Conservation (phyloP, 2,329 filamentous ascomycete species). For the Volutella citrinella region DNA sequence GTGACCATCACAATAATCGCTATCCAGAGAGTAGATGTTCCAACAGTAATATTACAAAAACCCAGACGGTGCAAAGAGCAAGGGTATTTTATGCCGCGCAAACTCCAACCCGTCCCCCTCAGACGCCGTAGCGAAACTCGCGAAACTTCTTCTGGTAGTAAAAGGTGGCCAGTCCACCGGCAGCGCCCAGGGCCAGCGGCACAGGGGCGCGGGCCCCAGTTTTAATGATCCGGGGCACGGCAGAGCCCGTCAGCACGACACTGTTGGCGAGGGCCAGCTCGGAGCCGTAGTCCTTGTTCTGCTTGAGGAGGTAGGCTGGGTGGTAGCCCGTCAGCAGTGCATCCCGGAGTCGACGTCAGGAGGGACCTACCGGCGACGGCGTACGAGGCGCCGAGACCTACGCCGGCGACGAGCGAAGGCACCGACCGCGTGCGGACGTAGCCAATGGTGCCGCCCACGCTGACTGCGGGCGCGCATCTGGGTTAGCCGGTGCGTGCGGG, state of each 20-base stretch:
- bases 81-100: no score
- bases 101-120: no score
- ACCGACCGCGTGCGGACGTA: conserved; percentile 23
- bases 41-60: no score
- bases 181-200: conserved; percentile 31
- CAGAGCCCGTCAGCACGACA: conserved; percentile 34
- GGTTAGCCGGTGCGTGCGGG: not conserved
- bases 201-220: conserved; percentile 35
- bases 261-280: conserved; percentile 41
- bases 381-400: conserved; percentile 23
- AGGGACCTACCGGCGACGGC: conserved; percentile 20
- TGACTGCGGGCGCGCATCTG: conserved; percentile 9
- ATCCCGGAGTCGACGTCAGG: fast-evolving
- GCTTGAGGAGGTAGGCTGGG: conserved; percentile 38
- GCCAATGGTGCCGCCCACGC: conserved; percentile 22
- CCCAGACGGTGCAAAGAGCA: no score
- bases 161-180: conserved; percentile 34
- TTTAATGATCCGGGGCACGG: conserved; percentile 36
- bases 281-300: conserved; percentile 40
- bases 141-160: conserved; percentile 42
- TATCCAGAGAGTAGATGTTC: no score
- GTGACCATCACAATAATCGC: no score
- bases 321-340: no score
- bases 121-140: conserved; percentile 39
- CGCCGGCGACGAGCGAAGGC: conserved; percentile 23